phyloP scores from a whole-genome alignment of 805 yeast species.

The Tetrapisispora phaffii region DNA sequence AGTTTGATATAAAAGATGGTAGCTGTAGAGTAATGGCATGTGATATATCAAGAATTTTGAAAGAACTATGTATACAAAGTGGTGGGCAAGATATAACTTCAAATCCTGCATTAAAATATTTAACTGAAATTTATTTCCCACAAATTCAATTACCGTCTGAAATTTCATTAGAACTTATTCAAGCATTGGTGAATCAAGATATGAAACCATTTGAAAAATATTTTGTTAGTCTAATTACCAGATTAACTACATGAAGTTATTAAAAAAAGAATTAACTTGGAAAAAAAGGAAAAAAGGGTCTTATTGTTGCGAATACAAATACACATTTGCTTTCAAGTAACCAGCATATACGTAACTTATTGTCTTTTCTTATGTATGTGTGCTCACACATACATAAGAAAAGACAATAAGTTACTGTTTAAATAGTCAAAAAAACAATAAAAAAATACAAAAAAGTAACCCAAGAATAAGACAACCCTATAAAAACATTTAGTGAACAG shows the following conservation, averaged over 20 bases:
- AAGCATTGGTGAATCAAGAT: conserved; percentile 45
- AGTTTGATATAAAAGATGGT: conserved; percentile 65
- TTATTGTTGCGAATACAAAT: too few relatives aligned
- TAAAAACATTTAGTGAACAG: not conserved
- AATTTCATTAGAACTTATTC: conserved; percentile 51
- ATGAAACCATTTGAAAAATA: conserved; percentile 63
- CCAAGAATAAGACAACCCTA: not conserved
- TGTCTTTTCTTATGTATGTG: too few relatives aligned
- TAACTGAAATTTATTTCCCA: conserved; percentile 42
- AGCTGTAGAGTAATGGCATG: conserved; percentile 63
- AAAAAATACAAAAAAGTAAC: too few relatives aligned
- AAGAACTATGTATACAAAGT: conserved; percentile 41
- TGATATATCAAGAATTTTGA: conserved; percentile 65
- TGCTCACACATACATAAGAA: too few relatives aligned
- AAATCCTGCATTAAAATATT: conserved; percentile 35
- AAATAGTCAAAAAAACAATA: not conserved
- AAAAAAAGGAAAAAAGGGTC: not conserved
- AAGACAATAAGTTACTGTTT: not conserved
- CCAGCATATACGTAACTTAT: too few relatives aligned
- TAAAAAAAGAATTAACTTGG: too few relatives aligned
- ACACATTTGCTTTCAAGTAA: too few relatives aligned
- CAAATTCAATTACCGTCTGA: conserved; percentile 49
- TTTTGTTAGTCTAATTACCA: conserved; percentile 38
- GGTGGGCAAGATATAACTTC: conserved; percentile 14
- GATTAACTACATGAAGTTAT: conserved; percentile 11